Conservation (phyloP, 2,329 filamentous ascomycete genomes). For the Zymoseptoria tritici region DNA sequence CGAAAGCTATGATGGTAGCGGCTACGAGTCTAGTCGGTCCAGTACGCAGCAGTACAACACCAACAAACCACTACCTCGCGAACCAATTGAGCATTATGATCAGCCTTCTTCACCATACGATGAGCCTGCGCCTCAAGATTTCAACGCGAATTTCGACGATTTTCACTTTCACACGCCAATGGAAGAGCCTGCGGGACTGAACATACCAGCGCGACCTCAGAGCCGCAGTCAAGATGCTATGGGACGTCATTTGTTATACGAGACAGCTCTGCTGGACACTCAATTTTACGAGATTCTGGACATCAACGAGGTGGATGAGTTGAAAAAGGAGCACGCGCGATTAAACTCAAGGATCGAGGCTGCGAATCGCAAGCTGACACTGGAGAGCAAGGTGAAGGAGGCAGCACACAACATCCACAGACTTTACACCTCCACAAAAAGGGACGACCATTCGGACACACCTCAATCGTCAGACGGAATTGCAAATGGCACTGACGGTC, state of each 20-base stretch:
- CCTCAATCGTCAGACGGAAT: conserved; percentile 41
- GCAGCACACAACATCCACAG: conserved; percentile 80
- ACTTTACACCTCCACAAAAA: conserved; percentile 60
- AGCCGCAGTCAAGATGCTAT: conserved; percentile 48
- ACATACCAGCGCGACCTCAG: conserved; percentile 18
- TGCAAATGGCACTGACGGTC: conserved; percentile 46
- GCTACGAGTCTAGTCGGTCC: conserved; percentile 10
- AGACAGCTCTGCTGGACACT: conserved; percentile 87
- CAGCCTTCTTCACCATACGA: conserved; percentile 15
- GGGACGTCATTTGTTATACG: conserved; percentile 82
- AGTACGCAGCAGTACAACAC: conserved; percentile 8
- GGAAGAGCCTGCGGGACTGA: conserved; percentile 23
- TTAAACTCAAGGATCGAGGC: conserved; percentile 73
- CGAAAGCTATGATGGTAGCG: conserved; percentile 25
- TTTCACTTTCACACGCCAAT: conserved; percentile 18
- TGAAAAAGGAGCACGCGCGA: conserved; percentile 78
- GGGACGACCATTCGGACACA: conserved; percentile 38
- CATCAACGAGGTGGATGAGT: conserved; percentile 79
- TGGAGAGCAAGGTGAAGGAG: conserved; percentile 92
- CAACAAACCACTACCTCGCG: conserved; percentile 5
- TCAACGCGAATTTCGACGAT: conserved; percentile 15
- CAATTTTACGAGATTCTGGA: conserved; percentile 77
- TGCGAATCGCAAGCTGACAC: conserved; percentile 70
- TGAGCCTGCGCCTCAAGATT: conserved; percentile 5
- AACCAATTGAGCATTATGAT: conserved; percentile 15